phyloP scores from a whole-genome alignment of 2,329 filamentous ascomycete species.

The Fusarium transvaalense region DNA sequence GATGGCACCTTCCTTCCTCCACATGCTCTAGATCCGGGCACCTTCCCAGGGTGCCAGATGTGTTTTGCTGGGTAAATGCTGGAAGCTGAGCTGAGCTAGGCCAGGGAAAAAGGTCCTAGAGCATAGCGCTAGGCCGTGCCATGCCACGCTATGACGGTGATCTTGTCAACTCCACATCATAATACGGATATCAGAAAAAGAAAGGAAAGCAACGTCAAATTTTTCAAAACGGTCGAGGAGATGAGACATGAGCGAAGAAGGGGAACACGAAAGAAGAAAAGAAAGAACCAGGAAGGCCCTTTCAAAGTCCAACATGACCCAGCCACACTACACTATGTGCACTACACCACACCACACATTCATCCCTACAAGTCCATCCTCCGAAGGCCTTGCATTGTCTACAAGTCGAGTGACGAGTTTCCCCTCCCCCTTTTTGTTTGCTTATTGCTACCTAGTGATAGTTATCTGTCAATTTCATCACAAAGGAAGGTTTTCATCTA shows the following conservation, averaged over 20 bases:
- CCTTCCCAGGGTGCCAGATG: conserved; percentile 17
- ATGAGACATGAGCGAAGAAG: conserved; percentile 22
- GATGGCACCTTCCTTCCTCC: conserved; percentile 28
- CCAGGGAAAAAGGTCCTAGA: not conserved
- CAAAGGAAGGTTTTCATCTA: conserved; percentile 11
- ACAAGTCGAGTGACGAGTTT: not conserved
- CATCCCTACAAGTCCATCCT: not conserved
- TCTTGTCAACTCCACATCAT: conserved; percentile 31
- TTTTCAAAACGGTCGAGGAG: conserved; percentile 23
- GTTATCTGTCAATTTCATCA: not conserved
- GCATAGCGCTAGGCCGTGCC: not conserved
- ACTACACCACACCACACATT: no score
- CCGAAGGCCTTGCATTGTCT: not conserved
- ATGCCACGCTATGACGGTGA: conserved; percentile 22
- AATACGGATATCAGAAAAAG: conserved; percentile 29
- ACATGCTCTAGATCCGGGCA: conserved; percentile 30
- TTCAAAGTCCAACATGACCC: conserved; percentile 1
- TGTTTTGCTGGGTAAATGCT: conserved; percentile 11
- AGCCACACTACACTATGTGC: not conserved
- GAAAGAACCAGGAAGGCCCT: not conserved
- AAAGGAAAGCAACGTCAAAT: conserved; percentile 11
- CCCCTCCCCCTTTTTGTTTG: conserved; percentile 13
- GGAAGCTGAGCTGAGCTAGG: not conserved
- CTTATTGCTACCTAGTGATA: not conserved
- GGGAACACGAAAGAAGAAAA: conserved; percentile 29